Base-by-base conservation (phyloP, 768 basidiomycete species). In the Suillus ampliporus region DNA sequence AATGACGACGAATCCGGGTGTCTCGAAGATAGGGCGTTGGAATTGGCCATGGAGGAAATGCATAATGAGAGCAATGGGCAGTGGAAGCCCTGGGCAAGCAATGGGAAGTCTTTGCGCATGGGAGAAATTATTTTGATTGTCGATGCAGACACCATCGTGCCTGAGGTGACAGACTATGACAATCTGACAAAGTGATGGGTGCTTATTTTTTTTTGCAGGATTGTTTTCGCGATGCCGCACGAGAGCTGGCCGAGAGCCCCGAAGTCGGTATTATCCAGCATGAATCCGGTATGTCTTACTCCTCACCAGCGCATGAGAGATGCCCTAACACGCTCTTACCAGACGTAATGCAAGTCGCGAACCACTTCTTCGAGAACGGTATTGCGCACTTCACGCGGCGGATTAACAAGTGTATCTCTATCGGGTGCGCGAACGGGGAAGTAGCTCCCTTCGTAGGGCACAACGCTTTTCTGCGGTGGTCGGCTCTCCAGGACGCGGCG, bases 251-350 rank as follows among this genome's bases (percentile, higher is more conserved):
- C 14, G 88, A 90, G 72, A 89, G 89, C 66, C 93, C 93, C 0
- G 90, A 95, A 50, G 89, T 95, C 46, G 92, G 90, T 14, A 94
- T 96, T 80, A 94, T 96, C 60, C 95, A 96, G 71, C 95, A 97
- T 70, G 91, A 91, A 70, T 93, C 91, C 2, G 91, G 83, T 85
- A 65, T 69, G 72, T 67, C 8, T 21, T 5, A 28, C 35, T 19
- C 19, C 9, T n/a, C 26, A 14, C 23, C n/a, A 38, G 14, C 23
- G 21, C 28, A 28, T 19, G 17, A 9, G 14, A 26, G 15, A 56
- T 40, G 31, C 4, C 13, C 11, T 28, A 47, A 64, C 28, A 31
- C 19, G 1, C 9, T 61, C 26, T 34, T n/a, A 80, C 37, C 59
- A 84, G 80, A 82, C 61, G 84, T 85, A 64, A 84, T 85, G 83